A percentile compares a stretch with the other conserved stretches of the same genome.
Evolutionary conservation across 1,139 yeast species (phyloP).

Genomic region (Saccharomyces hybrid): DNA sequence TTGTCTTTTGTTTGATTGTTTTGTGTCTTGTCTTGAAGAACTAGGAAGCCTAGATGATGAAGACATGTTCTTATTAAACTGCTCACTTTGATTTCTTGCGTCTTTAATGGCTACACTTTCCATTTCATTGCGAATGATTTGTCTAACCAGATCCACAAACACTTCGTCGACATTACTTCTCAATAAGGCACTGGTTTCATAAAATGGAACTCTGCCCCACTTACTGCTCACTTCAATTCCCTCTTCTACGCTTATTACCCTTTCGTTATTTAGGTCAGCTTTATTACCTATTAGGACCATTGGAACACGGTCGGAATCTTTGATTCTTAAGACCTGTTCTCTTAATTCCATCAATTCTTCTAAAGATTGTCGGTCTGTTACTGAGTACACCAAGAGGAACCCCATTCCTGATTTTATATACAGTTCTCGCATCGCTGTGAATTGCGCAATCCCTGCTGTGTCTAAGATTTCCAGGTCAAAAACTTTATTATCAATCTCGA

Average conservation of each 20-base stretch:
- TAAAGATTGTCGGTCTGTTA: constrained; percentile 79
- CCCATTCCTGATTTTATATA: constrained; percentile 86
- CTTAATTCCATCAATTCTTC: constrained; percentile 74
- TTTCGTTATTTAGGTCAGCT: constrained; percentile 68
- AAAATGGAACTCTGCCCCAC: constrained; percentile 87
- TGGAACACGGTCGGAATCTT: constrained; percentile 44
- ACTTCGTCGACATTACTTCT: constrained; percentile 88
- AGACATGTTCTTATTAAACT: background rate
- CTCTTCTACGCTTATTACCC: constrained; percentile 71
- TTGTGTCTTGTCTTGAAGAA: background rate
- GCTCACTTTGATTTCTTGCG: constrained; percentile 6
- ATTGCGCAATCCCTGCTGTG: constrained; percentile 99
- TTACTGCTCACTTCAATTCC: constrained; percentile 75
- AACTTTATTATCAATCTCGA: constrained; percentile 85
- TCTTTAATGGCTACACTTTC: constrained; percentile 19
- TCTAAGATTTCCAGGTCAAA: constrained; percentile 89
- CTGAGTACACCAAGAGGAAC: constrained; percentile 78
- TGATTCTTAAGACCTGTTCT: constrained; percentile 58
- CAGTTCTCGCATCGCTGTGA: constrained; percentile 89
- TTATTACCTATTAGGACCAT: constrained; percentile 87
- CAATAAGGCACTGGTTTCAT: constrained; percentile 89
- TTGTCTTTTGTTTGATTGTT: constrained; percentile 1
- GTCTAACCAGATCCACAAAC: constrained; percentile 82
- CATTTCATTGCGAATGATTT: constrained; percentile 67
- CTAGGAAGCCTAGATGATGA: constrained; percentile 1